A percentile compares a stretch with the other conserved stretches of the same genome.
These are phyloP conservation scores for Phycomyces blakesleeanus DNA, from an alignment of 192 early-diverging fungal species.

Conservation along the genomic window DNA sequence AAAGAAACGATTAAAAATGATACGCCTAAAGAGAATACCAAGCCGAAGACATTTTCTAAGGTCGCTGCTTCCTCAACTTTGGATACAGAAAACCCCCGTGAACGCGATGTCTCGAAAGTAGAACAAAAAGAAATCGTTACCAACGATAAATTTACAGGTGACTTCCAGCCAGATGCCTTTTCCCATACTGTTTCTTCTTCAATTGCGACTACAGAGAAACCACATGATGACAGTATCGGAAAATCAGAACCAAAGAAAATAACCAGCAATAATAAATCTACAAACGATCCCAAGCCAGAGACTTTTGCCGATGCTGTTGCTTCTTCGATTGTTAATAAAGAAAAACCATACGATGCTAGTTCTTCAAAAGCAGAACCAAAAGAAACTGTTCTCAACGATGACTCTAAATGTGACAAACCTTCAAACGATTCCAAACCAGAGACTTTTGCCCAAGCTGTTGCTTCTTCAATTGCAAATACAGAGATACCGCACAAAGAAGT, in stretches of 20 bases:
- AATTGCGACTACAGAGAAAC: neutral
- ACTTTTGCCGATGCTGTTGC: neutral
- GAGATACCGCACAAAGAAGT: neutral
- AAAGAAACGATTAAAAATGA: too few species aligned
- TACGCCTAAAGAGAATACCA: neutral
- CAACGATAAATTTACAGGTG: neutral
- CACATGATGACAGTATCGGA: neutral
- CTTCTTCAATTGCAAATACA: neutral
- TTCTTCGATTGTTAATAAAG: neutral
- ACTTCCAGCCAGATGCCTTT: neutral
- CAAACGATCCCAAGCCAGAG: neutral
- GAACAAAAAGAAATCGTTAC: neutral
- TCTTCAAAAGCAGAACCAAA: too few species aligned
- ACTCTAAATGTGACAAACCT: too few species aligned
- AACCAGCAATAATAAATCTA: neutral
- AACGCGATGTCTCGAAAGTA: neutral
- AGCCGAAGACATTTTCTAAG: neutral
- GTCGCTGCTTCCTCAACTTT: neutral
- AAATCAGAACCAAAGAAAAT: neutral
- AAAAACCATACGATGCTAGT: too few species aligned
- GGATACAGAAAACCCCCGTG: neutral
- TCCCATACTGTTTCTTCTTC: neutral
- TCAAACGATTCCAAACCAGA: neutral
- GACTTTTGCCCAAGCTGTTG: neutral
- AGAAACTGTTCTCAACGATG: too few species aligned